Percentiles rank a stretch among this genome's conserved stretches.
Conservation (phyloP, 2,329 filamentous ascomycete species). For the Colletotrichum euphorbiae region DNA sequence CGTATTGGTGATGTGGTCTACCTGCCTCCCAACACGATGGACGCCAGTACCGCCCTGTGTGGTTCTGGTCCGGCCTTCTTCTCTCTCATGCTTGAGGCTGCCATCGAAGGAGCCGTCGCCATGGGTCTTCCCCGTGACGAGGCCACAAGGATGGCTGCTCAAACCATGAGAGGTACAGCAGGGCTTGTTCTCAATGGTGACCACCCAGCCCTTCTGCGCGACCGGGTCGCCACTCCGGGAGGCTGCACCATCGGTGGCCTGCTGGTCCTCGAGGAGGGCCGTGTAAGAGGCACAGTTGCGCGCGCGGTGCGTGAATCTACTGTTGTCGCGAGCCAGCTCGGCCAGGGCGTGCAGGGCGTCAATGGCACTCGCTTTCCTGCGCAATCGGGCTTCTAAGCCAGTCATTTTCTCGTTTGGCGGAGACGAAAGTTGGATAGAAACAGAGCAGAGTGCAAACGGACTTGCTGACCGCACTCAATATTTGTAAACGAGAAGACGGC, state of each 20-base stretch:
- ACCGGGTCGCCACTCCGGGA: constrained; percentile 82
- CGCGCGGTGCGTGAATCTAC: constrained; percentile 78
- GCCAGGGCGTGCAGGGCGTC: constrained; percentile 58
- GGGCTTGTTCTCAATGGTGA: constrained; percentile 76
- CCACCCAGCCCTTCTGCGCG: constrained; percentile 79
- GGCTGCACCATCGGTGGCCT: constrained; percentile 83
- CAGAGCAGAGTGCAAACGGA: not conserved
- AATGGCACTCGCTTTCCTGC: constrained; percentile 57
- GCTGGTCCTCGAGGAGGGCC: constrained; percentile 78
- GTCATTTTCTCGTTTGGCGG: not conserved
- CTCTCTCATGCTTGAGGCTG: constrained; percentile 78
- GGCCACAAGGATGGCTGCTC: constrained; percentile 81
- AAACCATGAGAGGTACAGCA: constrained; percentile 81
- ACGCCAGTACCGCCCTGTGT: constrained; percentile 78
- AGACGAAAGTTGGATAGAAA: no score
- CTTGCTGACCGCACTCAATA: not conserved
- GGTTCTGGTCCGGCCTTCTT: constrained; percentile 83
- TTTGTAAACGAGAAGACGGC: constrained; percentile 9
- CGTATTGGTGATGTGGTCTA: constrained; percentile 78
- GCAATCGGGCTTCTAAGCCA: constrained; percentile 20
- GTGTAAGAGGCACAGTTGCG: constrained; percentile 74
- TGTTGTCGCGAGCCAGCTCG: constrained; percentile 75
- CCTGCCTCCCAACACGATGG: constrained; percentile 75
- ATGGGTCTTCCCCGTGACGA: constrained; percentile 81
- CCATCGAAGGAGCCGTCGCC: constrained; percentile 81